A percentile compares a stretch with the other conserved stretches of the same genome.
Conservation (phyloP, 177 flowering plant genomes). For the Tripterygium wilfordii region DNA sequence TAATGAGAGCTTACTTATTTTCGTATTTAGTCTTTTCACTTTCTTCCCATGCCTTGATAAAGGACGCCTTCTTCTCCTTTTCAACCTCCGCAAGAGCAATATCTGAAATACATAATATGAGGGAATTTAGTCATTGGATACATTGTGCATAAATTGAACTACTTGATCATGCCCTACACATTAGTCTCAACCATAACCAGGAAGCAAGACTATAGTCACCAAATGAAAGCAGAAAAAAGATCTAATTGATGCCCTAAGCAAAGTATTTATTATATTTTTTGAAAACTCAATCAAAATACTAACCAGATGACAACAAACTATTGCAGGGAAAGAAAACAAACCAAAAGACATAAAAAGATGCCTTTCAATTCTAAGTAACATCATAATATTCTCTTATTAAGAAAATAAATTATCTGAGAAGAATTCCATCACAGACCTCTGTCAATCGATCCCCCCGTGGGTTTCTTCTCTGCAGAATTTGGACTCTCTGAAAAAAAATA, state of each 20-base stretch:
- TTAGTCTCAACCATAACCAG: no score
- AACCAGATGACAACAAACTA: no score
- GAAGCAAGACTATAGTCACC: no score
- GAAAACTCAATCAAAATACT: no score
- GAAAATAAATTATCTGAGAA: neutral
- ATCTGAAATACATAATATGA: conserved; percentile 33
- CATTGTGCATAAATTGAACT: neutral
- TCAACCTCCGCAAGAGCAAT: conserved; percentile 61
- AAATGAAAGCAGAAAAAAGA: no score
- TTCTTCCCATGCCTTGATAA: conserved; percentile 90
- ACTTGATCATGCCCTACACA: neutral
- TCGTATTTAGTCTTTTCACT: conserved; percentile 71
- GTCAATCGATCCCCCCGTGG: conserved; percentile 48
- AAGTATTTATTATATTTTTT: no score
- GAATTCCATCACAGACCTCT: conserved; percentile 37
- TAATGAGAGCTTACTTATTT: conserved; percentile 59
- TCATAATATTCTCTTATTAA: neutral
- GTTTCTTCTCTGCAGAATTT: conserved; percentile 37
- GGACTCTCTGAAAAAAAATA: conserved; percentile 42
- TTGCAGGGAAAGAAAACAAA: no score
- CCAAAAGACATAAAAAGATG: no score
- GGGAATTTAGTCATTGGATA: neutral
- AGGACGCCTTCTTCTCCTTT: conserved; percentile 54
- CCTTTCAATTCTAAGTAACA: neutral
- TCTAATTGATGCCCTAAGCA: no score